Base-by-base conservation (phyloP, 768 basidiomycete genomes). In the Russula earlei region DNA sequence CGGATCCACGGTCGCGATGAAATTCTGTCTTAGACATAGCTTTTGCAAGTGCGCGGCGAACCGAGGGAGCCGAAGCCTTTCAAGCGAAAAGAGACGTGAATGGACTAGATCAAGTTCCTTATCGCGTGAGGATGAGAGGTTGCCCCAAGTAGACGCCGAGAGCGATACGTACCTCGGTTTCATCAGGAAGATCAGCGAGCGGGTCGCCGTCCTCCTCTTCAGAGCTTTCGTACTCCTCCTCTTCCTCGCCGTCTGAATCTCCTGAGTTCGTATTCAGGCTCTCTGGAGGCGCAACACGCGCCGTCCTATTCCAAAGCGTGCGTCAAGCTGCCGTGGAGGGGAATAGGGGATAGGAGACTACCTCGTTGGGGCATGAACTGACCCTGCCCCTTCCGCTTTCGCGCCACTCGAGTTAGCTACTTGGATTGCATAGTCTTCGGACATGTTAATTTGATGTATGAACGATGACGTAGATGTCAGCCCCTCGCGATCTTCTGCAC, bases 61-160 rank as follows among this genome's bases (percentile, higher is more conserved):
- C 14, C 93, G 78, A 3, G 78, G 73, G 12, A 95, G 75, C 25
- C 80, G 79, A n/a, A 95, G 74, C 17, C 75, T 76, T 12, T 72
- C 73, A 1, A 91, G 75, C 15, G 86, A 83, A 49, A 77, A 77
- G 47, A 96, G 77, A 27, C 87, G 82, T 3, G 83, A 76, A 68
- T 95, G 91, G 7, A 91, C 75, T 33, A 96, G 80, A 60, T 94
- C 90, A 34, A 96, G 75, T 62, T 95, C 91, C 93, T 95, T 51
- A 44, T 52, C 24, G 45, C 38, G 46, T 46, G 52, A 50, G 42
- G n/a, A 48, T 53, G 25, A 60, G 54, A 41, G 20, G 29, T 41
- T 36, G 12, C 9, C n/a, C 10, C 12, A 24, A 8, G 24, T 33
- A 31, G 20, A 48, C 29, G 42, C 47, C 36, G 38, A 9, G 11